Base-by-base conservation (phyloP, 2,329 filamentous ascomycete species). In the Didymosphaeria variabile region DNA sequence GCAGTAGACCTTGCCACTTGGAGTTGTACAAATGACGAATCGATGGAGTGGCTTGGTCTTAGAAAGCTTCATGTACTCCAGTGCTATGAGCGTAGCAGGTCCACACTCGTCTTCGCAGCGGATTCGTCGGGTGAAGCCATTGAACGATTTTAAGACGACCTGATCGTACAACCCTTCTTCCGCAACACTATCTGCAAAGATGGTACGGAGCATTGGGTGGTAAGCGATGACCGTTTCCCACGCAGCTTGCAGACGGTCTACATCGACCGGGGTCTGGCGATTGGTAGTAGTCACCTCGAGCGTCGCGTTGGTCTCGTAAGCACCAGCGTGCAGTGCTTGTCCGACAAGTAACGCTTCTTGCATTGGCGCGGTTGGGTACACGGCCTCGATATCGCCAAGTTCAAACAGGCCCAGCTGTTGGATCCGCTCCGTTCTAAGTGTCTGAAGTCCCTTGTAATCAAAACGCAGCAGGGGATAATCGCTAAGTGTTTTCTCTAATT, bases 181-280 rank as follows among this genome's bases (percentile, higher is more conserved):
- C 26, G 47, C 54, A 19, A 65, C 57, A 40, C 57, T 62, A 31
- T 64, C 57, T 19, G 64, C 45, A 29, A 68, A 66, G 1, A 66
- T 46, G 17, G 66, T 64, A 15, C 66, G 46, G 9, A 68, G 60
- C 31, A 55, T 55, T 5, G 64, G 55, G 31, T 68, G 64, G 5
- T 58, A 55, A 36, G 59, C 52, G 36, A 68, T 55, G 3, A 72
- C 67, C n/a, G 56, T 38, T 19, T 53, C 31, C 69, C 69, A 72
- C 6, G 66, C 66, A 10, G 46, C 38, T 32, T 51, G 49, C 21
- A 69, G 19, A 34, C 45, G 51, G 19, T 57, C 56, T 15, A 62
- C 26, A 31, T 61, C 31, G 9, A 59, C 13, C 5, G 26, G 7
- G 8, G 36, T 40, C 31, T 40, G 46, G 21, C 19, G 23, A 34